Evolutionary conservation across 345 rosid species (phyloP).

Genomic region (Euphorbia pulcherrima): DNA sequence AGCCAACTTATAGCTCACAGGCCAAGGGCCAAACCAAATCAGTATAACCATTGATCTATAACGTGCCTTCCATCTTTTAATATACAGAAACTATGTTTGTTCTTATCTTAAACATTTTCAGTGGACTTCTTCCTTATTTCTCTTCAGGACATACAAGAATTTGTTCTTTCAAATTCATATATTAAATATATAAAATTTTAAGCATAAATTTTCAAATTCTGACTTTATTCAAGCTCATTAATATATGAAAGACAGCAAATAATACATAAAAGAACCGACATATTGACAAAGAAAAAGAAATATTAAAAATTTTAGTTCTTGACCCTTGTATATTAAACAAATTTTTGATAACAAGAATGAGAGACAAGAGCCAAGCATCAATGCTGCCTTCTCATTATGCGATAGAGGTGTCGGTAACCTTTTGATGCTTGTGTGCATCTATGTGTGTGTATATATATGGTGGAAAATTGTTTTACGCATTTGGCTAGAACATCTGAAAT

Average conservation of each 20-base stretch:
- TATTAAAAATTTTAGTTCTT: not conserved
- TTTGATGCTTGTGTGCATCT: not conserved
- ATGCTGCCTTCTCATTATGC: slow-evolving; percentile 27
- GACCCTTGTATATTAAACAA: not conserved
- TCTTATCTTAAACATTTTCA: not conserved
- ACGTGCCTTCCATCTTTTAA: slow-evolving; percentile 15
- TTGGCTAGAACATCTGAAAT: slow-evolving; percentile 3
- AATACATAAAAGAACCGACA: not conserved
- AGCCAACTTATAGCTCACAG: not conserved
- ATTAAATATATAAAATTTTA: not conserved
- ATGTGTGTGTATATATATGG: not conserved
- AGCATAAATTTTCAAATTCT: not conserved
- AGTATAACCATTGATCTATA: not conserved
- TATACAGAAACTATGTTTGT: slow-evolving; percentile 6
- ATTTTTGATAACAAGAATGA: slow-evolving; percentile 4
- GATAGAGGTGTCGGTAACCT: slow-evolving; percentile 1
- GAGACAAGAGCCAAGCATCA: slow-evolving; percentile 12
- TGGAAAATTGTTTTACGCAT: not conserved
- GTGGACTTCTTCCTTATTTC: slow-evolving; percentile 11
- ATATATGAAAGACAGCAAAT: slow-evolving; percentile 2
- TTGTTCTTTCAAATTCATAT: not conserved
- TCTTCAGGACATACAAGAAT: not conserved
- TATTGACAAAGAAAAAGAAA: slow-evolving; percentile 4
- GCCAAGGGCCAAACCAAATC: not conserved
- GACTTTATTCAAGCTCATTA: slow-evolving; percentile 4